Conservation (phyloP, 176 grass and related monocot genomes). For the Luzula sylvatica region DNA sequence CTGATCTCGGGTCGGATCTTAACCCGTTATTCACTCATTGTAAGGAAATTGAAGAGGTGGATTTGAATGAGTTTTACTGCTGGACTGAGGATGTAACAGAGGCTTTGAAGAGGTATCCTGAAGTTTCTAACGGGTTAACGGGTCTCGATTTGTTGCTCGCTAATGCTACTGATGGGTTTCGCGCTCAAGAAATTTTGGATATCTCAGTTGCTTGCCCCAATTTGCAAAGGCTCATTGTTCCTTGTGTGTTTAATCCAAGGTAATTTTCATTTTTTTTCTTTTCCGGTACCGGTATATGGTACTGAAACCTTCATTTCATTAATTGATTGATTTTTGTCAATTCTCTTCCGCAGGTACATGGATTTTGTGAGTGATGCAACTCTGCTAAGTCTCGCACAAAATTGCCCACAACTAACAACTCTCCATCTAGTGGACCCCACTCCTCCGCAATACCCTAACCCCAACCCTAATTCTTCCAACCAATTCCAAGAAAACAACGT, state of each 20-base stretch:
- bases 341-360: slow-evolving; percentile 18
- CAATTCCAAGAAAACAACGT: slow-evolving; percentile 13
- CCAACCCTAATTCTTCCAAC: slow-evolving; percentile 31
- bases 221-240: slow-evolving; percentile 45
- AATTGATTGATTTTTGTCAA: not conserved
- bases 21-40: slow-evolving; percentile 45
- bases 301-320: not conserved
- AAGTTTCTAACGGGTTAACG: slow-evolving; percentile 33
- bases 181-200: slow-evolving; percentile 41
- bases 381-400: slow-evolving; percentile 38
- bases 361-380: slow-evolving; percentile 58
- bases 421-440: slow-evolving; percentile 69
- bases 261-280: not conserved
- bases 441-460: slow-evolving; percentile 12
- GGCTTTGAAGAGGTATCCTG: slow-evolving; percentile 35
- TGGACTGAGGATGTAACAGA: slow-evolving; percentile 79
- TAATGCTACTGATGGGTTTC: slow-evolving; percentile 67
- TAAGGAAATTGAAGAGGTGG: slow-evolving; percentile 32
- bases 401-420: slow-evolving; percentile 42
- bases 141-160: slow-evolving; percentile 75
- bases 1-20: slow-evolving; percentile 50
- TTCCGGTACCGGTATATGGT: not conserved
- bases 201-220: slow-evolving; percentile 52
- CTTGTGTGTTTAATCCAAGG: slow-evolving; percentile 71
- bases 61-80: slow-evolving; percentile 96